Evolutionary conservation across 2,329 filamentous ascomycete species (phyloP).

Genomic region (Stagonosporopsis chrysanthemi): DNA sequence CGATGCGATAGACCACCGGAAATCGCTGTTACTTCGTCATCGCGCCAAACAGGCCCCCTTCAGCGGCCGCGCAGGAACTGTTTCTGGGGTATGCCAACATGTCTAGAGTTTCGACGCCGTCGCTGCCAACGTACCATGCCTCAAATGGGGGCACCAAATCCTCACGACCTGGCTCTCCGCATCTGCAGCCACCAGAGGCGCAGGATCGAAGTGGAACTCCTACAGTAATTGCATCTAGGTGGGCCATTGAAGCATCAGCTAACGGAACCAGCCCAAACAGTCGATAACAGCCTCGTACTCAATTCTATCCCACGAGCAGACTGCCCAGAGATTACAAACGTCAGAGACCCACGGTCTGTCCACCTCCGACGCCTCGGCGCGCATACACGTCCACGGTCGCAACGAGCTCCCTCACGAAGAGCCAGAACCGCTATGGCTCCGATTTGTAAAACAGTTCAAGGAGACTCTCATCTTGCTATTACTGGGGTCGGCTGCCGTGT

Average conservation of each 20-base stretch:
- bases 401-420: constrained; percentile 96
- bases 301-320: constrained; percentile 77
- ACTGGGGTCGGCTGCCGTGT: constrained; percentile 85
- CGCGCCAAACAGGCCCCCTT: constrained; percentile 39
- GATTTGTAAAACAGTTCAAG: constrained; percentile 95
- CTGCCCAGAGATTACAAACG: constrained; percentile 77
- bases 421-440: constrained; percentile 91
- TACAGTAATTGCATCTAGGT: constrained; percentile 31
- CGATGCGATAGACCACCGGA: constrained; percentile 35
- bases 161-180: constrained; percentile 41
- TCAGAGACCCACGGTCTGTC: constrained; percentile 85
- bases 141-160: constrained; percentile 40
- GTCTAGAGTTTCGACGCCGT: constrained; percentile 67
- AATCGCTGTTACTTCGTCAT: constrained; percentile 11
- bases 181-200: constrained; percentile 38
- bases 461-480: constrained; percentile 94
- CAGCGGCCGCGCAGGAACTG: constrained; percentile 39
- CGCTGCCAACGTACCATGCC: constrained; percentile 65
- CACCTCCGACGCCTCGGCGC: constrained; percentile 78
- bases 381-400: constrained; percentile 80
- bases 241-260: constrained; percentile 1
- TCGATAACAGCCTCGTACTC: constrained; percentile 62
- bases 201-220: constrained; percentile 40
- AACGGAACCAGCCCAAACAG: constrained; percentile 29
- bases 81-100: constrained; percentile 63